phyloP scores from a whole-genome alignment of 2,329 filamentous ascomycete genomes.

The Diaporthe sp. region DNA sequence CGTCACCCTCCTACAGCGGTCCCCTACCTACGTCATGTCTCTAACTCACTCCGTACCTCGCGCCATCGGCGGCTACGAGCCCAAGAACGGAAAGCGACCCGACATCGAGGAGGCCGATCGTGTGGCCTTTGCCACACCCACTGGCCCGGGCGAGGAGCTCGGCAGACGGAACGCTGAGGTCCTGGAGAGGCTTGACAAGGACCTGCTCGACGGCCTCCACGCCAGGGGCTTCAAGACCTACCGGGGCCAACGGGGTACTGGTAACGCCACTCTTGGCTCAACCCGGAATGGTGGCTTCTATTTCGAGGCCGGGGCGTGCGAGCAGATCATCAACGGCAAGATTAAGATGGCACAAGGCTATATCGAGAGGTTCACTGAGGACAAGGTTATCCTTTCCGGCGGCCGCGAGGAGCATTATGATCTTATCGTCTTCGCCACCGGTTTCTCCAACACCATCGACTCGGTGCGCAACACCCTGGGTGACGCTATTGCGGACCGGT shows the following conservation, averaged over 20 bases:
- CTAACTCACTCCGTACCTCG: slow-evolving; percentile 47
- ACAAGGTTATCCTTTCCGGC: slow-evolving; percentile 59
- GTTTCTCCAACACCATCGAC: slow-evolving; percentile 46
- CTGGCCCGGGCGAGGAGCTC: slow-evolving; percentile 77
- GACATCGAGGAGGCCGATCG: slow-evolving; percentile 69
- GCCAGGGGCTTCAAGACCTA: slow-evolving; percentile 66
- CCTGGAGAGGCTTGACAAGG: slow-evolving; percentile 54
- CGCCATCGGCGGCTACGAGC: background rate
- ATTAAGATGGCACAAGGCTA: slow-evolving; percentile 59
- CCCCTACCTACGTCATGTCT: slow-evolving; percentile 72
- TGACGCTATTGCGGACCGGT: slow-evolving; percentile 70
- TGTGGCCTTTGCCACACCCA: slow-evolving; percentile 77
- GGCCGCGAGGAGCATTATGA: slow-evolving; percentile 67
- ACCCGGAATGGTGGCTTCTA: slow-evolving; percentile 63
- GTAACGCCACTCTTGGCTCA: slow-evolving; percentile 79
- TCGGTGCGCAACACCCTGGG: slow-evolving; percentile 59
- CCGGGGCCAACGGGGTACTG: slow-evolving; percentile 61
- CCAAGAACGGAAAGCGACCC: slow-evolving; percentile 65
- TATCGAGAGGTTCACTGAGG: slow-evolving; percentile 61
- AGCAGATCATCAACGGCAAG: slow-evolving; percentile 54
- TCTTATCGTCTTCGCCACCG: slow-evolving; percentile 76
- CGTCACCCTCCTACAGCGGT: slow-evolving; percentile 79
- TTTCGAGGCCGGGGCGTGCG: slow-evolving; percentile 41
- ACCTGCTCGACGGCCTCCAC: slow-evolving; percentile 59
- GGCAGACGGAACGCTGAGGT: slow-evolving; percentile 70